Conservation (phyloP, 352 stramenopile genomes). For the Pythium sp. region DNA sequence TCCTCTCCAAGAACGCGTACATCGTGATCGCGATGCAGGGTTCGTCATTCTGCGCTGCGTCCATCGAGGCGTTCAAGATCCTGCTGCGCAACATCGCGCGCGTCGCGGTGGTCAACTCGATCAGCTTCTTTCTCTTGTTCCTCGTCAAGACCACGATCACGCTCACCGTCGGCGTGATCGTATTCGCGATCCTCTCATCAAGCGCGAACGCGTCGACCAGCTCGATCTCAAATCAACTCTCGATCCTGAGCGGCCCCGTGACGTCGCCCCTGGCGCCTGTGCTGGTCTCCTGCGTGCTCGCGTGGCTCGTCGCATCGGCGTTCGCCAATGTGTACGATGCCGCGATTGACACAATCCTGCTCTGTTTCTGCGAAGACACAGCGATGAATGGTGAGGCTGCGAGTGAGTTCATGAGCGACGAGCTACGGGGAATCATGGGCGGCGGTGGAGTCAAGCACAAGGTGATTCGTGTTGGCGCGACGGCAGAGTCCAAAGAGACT, state of each 20-base stretch:
- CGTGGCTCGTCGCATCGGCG: slow-evolving; percentile 88
- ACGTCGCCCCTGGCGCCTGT: slow-evolving; percentile 91
- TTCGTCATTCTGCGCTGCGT: slow-evolving; percentile 83
- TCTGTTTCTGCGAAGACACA: slow-evolving; percentile 96
- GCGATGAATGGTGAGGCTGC: slow-evolving; percentile 51
- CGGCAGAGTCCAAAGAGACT: neutral
- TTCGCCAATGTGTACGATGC: slow-evolving; percentile 96
- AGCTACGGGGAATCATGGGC: slow-evolving; percentile 65
- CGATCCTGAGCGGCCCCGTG: slow-evolving; percentile 73
- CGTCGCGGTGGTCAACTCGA: slow-evolving; percentile 87
- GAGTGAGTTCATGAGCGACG: slow-evolving; percentile 80
- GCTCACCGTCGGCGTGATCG: slow-evolving; percentile 31
- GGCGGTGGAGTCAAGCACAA: slow-evolving; percentile 29
- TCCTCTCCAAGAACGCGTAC: slow-evolving; percentile 97
- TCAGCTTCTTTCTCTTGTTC: slow-evolving; percentile 93
- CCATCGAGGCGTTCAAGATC: slow-evolving; percentile 92
- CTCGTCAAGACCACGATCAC: slow-evolving; percentile 91
- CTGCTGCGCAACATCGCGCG: slow-evolving; percentile 92
- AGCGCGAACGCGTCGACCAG: slow-evolving; percentile 24
- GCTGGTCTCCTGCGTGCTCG: slow-evolving; percentile 67
- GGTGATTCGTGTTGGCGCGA: slow-evolving; percentile 36
- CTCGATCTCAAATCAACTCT: slow-evolving; percentile 31
- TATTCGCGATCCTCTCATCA: slow-evolving; percentile 48
- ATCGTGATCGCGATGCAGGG: slow-evolving; percentile 86
- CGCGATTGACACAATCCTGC: slow-evolving; percentile 93